Percentiles rank a stretch among this genome's conserved stretches.
Conservation (phyloP, 2,329 filamentous ascomycete species). For the Metarhizium anisopliae region DNA sequence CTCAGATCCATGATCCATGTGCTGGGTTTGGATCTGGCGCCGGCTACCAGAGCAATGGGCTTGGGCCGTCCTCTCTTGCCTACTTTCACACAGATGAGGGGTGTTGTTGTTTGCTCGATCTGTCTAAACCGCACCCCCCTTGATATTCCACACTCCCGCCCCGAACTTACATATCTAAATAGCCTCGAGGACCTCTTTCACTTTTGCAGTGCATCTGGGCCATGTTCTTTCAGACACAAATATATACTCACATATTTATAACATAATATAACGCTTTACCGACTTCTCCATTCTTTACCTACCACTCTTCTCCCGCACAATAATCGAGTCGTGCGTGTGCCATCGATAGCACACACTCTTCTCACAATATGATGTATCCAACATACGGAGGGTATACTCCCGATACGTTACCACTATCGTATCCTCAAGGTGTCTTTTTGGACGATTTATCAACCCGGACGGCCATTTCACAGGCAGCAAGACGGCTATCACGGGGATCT, state of each 20-base stretch:
- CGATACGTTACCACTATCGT: slow-evolving; percentile 16
- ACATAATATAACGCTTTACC: background rate
- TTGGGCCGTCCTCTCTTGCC: slow-evolving; percentile 24
- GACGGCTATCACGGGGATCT: slow-evolving; percentile 39
- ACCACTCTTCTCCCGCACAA: background rate
- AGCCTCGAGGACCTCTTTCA: slow-evolving; percentile 12
- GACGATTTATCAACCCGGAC: slow-evolving; percentile 46
- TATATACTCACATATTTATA: background rate
- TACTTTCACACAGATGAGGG: slow-evolving; percentile 17
- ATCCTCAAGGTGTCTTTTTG: slow-evolving; percentile 31
- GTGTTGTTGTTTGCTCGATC: slow-evolving; percentile 21
- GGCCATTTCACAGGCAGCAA: slow-evolving; percentile 34
- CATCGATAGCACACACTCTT: too few relatives aligned
- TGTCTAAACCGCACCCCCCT: slow-evolving; percentile 15
- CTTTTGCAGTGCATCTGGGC: background rate
- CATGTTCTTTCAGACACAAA: background rate
- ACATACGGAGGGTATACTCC: slow-evolving; percentile 16
- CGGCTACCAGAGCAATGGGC: slow-evolving; percentile 16
- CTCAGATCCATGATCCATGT: slow-evolving; percentile 22
- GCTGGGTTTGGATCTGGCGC: slow-evolving; percentile 23
- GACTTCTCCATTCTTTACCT: background rate
- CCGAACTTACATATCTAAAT: slow-evolving; percentile 16
- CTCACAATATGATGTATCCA: slow-evolving; percentile 20
- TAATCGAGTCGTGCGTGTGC: background rate
- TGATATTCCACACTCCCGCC: background rate